A percentile compares a stretch with the other conserved stretches of the same genome.
These are phyloP conservation scores for Dendrocalamus latiflorus DNA, from an alignment of 202 grass and related monocot genomes.

Conservation along the genomic window DNA sequence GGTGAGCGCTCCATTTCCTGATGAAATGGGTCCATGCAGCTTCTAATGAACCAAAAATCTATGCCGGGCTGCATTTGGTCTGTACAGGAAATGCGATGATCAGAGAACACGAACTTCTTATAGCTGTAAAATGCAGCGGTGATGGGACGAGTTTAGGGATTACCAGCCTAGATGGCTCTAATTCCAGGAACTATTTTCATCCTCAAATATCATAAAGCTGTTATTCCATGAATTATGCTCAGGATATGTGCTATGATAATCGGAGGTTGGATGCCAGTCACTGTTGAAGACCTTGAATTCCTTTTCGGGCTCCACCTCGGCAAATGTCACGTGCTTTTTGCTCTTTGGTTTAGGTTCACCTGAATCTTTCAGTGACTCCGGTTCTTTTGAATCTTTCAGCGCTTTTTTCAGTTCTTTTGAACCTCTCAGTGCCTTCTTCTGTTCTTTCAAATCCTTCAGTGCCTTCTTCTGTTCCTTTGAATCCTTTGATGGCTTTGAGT, in stretches of 20 bases:
- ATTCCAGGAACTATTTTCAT: slow-evolving; percentile 50
- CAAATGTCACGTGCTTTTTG: slow-evolving; percentile 46
- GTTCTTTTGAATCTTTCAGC: slow-evolving; percentile 23
- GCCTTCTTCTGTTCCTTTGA: slow-evolving; percentile 28
- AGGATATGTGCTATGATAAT: slow-evolving; percentile 7
- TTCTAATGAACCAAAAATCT: not conserved
- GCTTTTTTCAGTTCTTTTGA: slow-evolving; percentile 31
- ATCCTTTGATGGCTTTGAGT: slow-evolving; percentile 16
- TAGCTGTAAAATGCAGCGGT: not conserved
- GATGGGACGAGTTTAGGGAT: not conserved
- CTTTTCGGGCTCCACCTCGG: slow-evolving; percentile 42
- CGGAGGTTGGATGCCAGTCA: slow-evolving; percentile 14
- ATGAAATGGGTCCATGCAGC: not conserved
- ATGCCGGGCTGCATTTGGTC: not conserved
- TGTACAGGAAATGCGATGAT: not conserved
- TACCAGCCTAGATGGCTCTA: slow-evolving; percentile 10
- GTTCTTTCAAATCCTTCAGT: not conserved
- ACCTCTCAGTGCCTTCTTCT: slow-evolving; percentile 13
- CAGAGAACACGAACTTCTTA: not conserved
- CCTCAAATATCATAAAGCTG: slow-evolving; percentile 61
- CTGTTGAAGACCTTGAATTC: slow-evolving; percentile 32
- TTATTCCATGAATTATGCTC: slow-evolving; percentile 43
- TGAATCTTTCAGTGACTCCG: not conserved
- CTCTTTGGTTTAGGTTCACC: slow-evolving; percentile 33
- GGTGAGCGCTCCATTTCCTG: not conserved